A percentile compares a stretch with the other conserved stretches of the same genome.
Conservation (phyloP, 2,329 filamentous ascomycete species). For the Colletotrichum sansevieriae region DNA sequence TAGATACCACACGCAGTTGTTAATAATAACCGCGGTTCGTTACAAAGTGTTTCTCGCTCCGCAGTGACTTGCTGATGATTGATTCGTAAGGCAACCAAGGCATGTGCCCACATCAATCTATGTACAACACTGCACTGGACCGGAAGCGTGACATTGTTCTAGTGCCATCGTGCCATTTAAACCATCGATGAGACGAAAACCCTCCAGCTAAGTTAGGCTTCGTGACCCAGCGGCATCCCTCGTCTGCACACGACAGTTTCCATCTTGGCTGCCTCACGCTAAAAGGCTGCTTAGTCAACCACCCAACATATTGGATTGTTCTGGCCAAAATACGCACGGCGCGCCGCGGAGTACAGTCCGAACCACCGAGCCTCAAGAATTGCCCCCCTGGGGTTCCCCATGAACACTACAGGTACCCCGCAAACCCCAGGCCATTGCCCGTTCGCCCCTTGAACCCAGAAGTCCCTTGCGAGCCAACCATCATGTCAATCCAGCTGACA, state of each 20-base stretch:
- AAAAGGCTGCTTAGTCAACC: background rate
- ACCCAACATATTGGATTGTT: background rate
- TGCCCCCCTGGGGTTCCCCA: slow-evolving; percentile 1
- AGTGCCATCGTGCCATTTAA: too few relatives aligned
- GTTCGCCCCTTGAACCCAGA: slow-evolving; percentile 5
- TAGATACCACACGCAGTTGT: slow-evolving; percentile 39
- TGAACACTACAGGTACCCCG: slow-evolving; percentile 27
- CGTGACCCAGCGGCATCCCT: background rate
- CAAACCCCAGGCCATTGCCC: slow-evolving; percentile 19
- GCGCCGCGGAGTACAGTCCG: background rate
- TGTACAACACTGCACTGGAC: too few relatives aligned
- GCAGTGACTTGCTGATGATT: background rate
- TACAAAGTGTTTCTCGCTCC: background rate
- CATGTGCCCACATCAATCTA: too few relatives aligned
- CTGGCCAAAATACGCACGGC: background rate
- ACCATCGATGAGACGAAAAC: too few relatives aligned
- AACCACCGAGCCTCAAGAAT: slow-evolving; percentile 5
- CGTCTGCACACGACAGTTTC: background rate
- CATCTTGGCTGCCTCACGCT: background rate
- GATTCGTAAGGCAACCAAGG: background rate
- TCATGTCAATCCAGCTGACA: background rate
- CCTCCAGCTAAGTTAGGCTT: background rate
- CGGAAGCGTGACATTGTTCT: too few relatives aligned
- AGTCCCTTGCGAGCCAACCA: background rate
- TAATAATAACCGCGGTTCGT: slow-evolving; percentile 17